Evolutionary conservation across 1,139 yeast genomes (phyloP), one percentile per base, ranked within the genome.

Genomic region (Saccharomyces uvarum): DNA sequence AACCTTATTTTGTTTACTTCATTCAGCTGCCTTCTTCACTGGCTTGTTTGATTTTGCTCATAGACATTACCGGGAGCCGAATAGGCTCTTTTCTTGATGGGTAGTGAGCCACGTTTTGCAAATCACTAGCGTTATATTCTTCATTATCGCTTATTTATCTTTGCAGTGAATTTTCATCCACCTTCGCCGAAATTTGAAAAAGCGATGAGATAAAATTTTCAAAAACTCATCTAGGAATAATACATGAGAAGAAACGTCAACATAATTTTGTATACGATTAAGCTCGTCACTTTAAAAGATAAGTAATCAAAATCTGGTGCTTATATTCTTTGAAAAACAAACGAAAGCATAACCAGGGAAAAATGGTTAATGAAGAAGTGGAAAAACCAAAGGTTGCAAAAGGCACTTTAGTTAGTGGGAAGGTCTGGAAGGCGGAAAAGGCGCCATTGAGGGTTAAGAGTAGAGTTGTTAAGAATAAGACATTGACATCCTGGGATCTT

Each of bases 371-470:
- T 38, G 44, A 38, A 38, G 3, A 21, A 38, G 44, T 21, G 19
- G 44, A 16, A 38, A 38, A 19, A 4, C 58, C 19, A 60, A 59
- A 21, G 53, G 51, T 6, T 65, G 72, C 21, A n/a, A 51, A 51
- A 61, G 83, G 83, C 6, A 53, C 72, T 11, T 69, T 80, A 54
- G 79, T 78, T 4, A 79, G 78, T 63, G 83, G 83, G 28, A 80
- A 82, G 65, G 72, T 74, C 46, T 82, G 84, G 84, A 82, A 81
- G 61, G 74, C 73, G n/a, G 74, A 73, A 51, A 82, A 79, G 61
- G 76, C 70, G 56, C 82, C 83, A 3, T 70, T 71, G 59, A 69
- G 74, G 59, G 71, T 68, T 38, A 68, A 62, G 47, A 66, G 72
- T 51, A 60, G 72, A 48, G 72, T 69, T 42, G 70, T 73, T 4